Conservation (phyloP, 768 basidiomycete genomes). For the Chalciporus sphaerocephalus region DNA sequence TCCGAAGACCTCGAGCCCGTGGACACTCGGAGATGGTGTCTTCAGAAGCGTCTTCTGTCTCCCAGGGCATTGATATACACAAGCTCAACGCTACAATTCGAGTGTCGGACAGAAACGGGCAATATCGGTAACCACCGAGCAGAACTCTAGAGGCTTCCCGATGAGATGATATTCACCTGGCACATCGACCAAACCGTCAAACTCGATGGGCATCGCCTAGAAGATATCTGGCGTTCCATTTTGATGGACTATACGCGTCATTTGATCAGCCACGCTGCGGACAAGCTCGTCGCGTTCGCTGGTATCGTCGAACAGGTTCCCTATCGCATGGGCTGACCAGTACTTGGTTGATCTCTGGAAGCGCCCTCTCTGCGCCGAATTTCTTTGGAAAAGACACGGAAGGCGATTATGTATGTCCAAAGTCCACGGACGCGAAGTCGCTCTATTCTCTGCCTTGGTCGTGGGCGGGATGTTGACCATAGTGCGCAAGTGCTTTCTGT, state of each 20-base stretch:
- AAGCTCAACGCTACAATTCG: too few relatives aligned
- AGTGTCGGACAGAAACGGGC: too few relatives aligned
- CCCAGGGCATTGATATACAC: background rate
- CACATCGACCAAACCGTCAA: too few relatives aligned
- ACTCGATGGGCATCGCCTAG: too few relatives aligned
- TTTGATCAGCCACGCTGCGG: background rate
- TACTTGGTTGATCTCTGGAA: background rate
- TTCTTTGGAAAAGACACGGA: background rate
- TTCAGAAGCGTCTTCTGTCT: constrained; percentile 3
- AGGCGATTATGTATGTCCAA: background rate
- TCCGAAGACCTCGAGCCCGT: background rate
- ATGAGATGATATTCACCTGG: too few relatives aligned
- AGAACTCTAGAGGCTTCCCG: background rate
- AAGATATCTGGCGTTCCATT: too few relatives aligned
- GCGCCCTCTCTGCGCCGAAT: background rate
- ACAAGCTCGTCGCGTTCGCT: constrained; percentile 1
- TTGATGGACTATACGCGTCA: too few relatives aligned
- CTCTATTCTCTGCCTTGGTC: constrained; percentile 3
- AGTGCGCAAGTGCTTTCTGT: too few relatives aligned
- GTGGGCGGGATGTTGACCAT: background rate
- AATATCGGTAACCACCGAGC: background rate
- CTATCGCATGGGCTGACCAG: background rate
- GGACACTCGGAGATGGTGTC: background rate
- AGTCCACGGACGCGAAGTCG: background rate
- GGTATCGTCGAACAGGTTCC: background rate